Evolutionary conservation across 345 rosid species (phyloP).

Genomic region (Moricandia moricandioides): DNA sequence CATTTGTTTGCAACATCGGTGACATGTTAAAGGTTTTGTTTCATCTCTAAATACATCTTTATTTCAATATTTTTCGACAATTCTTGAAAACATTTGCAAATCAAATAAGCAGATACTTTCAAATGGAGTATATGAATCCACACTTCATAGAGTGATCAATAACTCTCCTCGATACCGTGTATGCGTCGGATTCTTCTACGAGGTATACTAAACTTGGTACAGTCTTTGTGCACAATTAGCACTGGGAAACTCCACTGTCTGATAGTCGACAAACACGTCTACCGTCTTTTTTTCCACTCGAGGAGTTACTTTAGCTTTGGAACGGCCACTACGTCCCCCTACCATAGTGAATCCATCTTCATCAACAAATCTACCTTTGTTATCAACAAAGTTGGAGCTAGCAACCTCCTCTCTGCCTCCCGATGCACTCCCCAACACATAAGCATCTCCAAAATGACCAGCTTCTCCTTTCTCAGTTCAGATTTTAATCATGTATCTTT

Average conservation of each 20-base stretch:
- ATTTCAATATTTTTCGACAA: background rate
- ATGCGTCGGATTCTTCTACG: conserved; percentile 67
- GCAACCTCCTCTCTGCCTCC: too few relatives aligned
- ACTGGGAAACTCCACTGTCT: too few relatives aligned
- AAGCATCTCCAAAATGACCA: too few relatives aligned
- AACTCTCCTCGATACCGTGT: conserved; percentile 54
- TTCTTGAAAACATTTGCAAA: conserved; percentile 15
- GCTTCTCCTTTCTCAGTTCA: background rate
- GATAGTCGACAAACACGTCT: too few relatives aligned
- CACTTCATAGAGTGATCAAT: conserved; percentile 72
- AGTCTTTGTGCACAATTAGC: background rate
- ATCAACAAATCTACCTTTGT: too few relatives aligned
- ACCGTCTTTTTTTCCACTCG: too few relatives aligned
- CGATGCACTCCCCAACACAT: too few relatives aligned
- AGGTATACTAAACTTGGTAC: conserved; percentile 44
- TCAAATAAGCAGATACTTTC: conserved; percentile 56
- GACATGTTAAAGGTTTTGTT: conserved; percentile 73
- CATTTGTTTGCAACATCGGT: conserved; percentile 87
- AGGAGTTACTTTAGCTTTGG: too few relatives aligned
- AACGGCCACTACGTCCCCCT: too few relatives aligned
- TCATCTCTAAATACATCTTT: background rate
- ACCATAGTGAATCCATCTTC: too few relatives aligned
- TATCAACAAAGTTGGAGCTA: too few relatives aligned
- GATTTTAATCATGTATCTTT: background rate
- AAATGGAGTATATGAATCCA: conserved; percentile 74